These are phyloP conservation scores for Solanum stenotomum DNA, from an alignment of 257 asterid genomes.

Conservation along the genomic window DNA sequence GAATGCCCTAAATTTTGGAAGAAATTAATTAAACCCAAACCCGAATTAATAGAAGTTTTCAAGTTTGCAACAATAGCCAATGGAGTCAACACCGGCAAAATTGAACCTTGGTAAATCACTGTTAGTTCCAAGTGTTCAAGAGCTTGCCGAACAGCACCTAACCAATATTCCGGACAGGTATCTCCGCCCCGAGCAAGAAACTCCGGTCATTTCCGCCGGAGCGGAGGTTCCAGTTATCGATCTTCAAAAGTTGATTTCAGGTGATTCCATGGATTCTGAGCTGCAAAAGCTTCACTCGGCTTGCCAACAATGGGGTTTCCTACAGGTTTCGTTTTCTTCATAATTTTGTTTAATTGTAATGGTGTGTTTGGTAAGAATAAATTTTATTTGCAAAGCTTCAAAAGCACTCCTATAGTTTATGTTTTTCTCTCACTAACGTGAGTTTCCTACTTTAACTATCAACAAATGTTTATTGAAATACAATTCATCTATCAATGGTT, in stretches of 20 bases:
- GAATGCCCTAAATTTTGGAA: neutral
- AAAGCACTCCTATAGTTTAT: no score
- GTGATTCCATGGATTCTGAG: constrained; percentile 16
- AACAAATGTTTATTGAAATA: neutral
- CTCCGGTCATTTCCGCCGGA: neutral
- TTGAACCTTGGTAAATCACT: constrained; percentile 32
- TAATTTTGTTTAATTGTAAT: neutral
- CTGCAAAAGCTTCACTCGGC: constrained; percentile 38
- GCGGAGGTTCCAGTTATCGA: constrained; percentile 25
- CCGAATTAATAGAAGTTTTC: no score
- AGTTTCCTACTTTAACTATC: no score
- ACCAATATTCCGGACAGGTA: constrained; percentile 27
- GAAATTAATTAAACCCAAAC: neutral
- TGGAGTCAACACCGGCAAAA: constrained; percentile 3
- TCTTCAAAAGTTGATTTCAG: constrained; percentile 15
- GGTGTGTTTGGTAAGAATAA: neutral
- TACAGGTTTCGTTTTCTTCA: constrained; percentile 25
- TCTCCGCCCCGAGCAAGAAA: constrained; percentile 15
- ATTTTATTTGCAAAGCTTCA: no score
- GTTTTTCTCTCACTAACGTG: no score
- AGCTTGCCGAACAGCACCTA: constrained; percentile 21
- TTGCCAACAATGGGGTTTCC: constrained; percentile 60
- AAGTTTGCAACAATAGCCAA: neutral
- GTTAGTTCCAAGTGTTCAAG: constrained; percentile 51
- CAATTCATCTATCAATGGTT: no score